A percentile compares a stretch with the other conserved stretches of the same genome.
Evolutionary conservation across 306 rosid species (phyloP).

Genomic region (Prinsepia uniflora): DNA sequence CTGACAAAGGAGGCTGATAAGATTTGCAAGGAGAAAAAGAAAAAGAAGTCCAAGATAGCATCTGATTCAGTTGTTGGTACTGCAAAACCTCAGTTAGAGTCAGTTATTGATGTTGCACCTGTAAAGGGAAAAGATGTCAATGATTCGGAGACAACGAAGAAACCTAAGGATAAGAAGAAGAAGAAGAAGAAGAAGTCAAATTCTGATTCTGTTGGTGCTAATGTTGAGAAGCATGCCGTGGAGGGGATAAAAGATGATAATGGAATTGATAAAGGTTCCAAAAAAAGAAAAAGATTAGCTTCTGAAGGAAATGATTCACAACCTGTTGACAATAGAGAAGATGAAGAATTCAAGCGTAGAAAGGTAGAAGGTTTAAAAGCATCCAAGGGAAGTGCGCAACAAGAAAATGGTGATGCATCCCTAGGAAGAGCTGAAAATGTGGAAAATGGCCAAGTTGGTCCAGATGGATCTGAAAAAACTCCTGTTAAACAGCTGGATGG

Average conservation of each 20-base stretch:
- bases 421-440: slow-evolving; percentile 22
- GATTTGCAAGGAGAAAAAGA: slow-evolving; percentile 51
- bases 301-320: slow-evolving; percentile 46
- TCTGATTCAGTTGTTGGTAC: slow-evolving; percentile 35
- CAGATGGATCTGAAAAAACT: slow-evolving; percentile 19
- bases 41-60: slow-evolving; percentile 43
- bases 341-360: slow-evolving; percentile 57
- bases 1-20: slow-evolving; percentile 25
- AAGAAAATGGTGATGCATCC: slow-evolving; percentile 19
- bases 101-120: slow-evolving; percentile 17
- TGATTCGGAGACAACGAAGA: slow-evolving; percentile 39
- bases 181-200: slow-evolving; percentile 40
- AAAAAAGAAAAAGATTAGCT: slow-evolving; percentile 59
- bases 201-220: slow-evolving; percentile 25
- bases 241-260: slow-evolving; percentile 12
- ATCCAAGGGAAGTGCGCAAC: slow-evolving; percentile 32
- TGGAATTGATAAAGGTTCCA: slow-evolving; percentile 40
- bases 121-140: slow-evolving; percentile 30
- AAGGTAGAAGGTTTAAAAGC: slow-evolving; percentile 37
- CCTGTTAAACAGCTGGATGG: slow-evolving; percentile 18
- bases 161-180: slow-evolving; percentile 51
- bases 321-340: slow-evolving; percentile 33
- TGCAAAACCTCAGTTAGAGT: slow-evolving; percentile 29
- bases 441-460: slow-evolving; percentile 14
- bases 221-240: slow-evolving; percentile 16